Percentiles rank a stretch among this genome's conserved stretches.
phyloP scores from a whole-genome alignment of 2,329 filamentous ascomycete species.

The Ophiostoma triangulosporum region DNA sequence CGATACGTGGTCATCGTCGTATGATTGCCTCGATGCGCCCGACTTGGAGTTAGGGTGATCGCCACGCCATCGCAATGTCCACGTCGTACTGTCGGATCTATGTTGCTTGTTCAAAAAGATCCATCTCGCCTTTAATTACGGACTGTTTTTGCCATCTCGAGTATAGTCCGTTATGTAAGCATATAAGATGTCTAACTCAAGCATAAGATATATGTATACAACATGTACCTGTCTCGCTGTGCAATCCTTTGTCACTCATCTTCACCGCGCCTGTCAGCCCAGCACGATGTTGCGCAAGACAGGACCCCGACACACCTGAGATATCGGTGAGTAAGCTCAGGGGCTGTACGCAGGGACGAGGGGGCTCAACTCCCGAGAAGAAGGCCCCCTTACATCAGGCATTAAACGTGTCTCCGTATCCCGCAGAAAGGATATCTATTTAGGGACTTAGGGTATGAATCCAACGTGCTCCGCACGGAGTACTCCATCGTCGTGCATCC shows the following conservation, averaged over 20 bases:
- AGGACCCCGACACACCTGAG: neutral
- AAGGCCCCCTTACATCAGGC: neutral
- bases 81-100: neutral
- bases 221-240: too few relatives aligned
- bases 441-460: neutral
- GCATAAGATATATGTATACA: too few relatives aligned
- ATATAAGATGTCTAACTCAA: neutral
- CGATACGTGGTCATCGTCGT: neutral
- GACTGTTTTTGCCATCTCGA: neutral
- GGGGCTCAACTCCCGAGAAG: neutral
- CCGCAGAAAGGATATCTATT: neutral
- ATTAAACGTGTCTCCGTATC: neutral
- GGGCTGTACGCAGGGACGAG: neutral
- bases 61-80: neutral
- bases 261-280: too few relatives aligned
- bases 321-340: neutral
- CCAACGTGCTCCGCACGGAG: too few relatives aligned
- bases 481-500: neutral
- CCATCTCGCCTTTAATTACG: neutral
- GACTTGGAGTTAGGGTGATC: neutral
- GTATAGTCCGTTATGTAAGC: neutral
- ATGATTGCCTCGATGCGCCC: neutral
- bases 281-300: neutral
- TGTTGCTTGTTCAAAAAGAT: neutral
- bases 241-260: too few relatives aligned